Conservation (phyloP, 2,329 filamentous ascomycete species). For the Colletotrichum sojae region DNA sequence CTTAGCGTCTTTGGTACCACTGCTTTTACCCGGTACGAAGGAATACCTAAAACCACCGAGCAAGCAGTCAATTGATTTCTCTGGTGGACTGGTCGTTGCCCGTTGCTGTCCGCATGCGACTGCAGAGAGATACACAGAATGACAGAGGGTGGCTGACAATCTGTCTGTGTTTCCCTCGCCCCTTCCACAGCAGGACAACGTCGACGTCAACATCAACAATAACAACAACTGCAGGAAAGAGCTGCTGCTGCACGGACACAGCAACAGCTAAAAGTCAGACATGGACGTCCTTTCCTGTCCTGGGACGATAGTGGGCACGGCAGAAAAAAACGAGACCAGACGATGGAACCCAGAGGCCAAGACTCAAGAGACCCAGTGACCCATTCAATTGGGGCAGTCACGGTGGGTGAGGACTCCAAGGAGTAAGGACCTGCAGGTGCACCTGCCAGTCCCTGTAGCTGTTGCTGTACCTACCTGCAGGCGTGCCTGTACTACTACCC, state of each 20-base stretch:
- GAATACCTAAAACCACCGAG: too few relatives aligned
- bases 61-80: too few relatives aligned
- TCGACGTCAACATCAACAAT: constrained; percentile 23
- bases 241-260: constrained; percentile 25
- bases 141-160: too few relatives aligned
- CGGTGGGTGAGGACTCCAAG: too few relatives aligned
- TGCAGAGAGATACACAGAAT: too few relatives aligned
- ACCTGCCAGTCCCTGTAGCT: background rate
- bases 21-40: constrained; percentile 3
- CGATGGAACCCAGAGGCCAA: constrained; percentile 2
- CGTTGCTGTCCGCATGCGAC: too few relatives aligned
- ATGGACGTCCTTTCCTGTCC: constrained; percentile 3
- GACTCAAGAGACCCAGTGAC: background rate
- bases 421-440: background rate
- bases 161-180: too few relatives aligned
- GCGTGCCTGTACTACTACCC: too few relatives aligned
- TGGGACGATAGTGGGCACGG: constrained; percentile 6
- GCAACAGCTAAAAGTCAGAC: constrained; percentile 1
- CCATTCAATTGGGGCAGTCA: constrained; percentile 11
- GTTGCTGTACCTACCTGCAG: too few relatives aligned
- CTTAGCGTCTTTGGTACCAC: background rate
- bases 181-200: too few relatives aligned
- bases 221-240: constrained; percentile 14
- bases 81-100: too few relatives aligned
- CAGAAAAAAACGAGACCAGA: constrained; percentile 20